These are phyloP conservation scores for Microbotryum silenes-acaulis DNA, from an alignment of 1,284 basidiomycete species.

Conservation along the genomic window DNA sequence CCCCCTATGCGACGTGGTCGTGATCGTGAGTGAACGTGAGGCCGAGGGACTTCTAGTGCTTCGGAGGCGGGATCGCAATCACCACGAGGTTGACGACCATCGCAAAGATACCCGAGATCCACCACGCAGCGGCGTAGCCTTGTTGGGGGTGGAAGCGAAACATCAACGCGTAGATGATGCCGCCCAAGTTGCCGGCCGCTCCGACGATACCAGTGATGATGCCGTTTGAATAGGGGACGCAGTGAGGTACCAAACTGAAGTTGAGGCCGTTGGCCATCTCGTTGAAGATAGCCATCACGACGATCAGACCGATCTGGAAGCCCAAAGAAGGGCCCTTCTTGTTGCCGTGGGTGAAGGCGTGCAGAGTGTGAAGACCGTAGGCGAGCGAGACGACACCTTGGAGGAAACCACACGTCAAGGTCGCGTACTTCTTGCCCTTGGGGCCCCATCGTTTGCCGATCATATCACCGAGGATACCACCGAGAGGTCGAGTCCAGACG, in stretches of 20 bases:
- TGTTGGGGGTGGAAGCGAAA: slow-evolving; percentile 48
- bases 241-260: slow-evolving; percentile 50
- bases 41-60: neutral
- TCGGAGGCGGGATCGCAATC: slow-evolving; percentile 5
- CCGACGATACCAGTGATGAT: slow-evolving; percentile 49
- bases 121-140: slow-evolving; percentile 5
- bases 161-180: slow-evolving; percentile 48
- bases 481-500: slow-evolving; percentile 18
- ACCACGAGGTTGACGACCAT: slow-evolving; percentile 12
- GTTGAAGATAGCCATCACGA: slow-evolving; percentile 44
- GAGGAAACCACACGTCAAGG: slow-evolving; percentile 37
- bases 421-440: slow-evolving; percentile 51
- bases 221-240: slow-evolving; percentile 39
- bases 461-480: slow-evolving; percentile 18
- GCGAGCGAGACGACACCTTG: slow-evolving; percentile 17
- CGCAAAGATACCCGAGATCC: slow-evolving; percentile 12
- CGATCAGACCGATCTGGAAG: slow-evolving; percentile 32
- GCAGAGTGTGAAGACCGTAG: slow-evolving; percentile 35
- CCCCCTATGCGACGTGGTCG: no score
- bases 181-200: slow-evolving; percentile 51
- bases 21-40: no score
- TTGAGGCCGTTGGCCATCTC: slow-evolving; percentile 52
- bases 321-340: slow-evolving; percentile 34
- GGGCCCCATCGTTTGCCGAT: slow-evolving; percentile 44
- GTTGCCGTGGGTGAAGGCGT: slow-evolving; percentile 40